Base-by-base conservation (phyloP, 2,329 filamentous ascomycete genomes). In the Pyrenochaeta sp. region DNA sequence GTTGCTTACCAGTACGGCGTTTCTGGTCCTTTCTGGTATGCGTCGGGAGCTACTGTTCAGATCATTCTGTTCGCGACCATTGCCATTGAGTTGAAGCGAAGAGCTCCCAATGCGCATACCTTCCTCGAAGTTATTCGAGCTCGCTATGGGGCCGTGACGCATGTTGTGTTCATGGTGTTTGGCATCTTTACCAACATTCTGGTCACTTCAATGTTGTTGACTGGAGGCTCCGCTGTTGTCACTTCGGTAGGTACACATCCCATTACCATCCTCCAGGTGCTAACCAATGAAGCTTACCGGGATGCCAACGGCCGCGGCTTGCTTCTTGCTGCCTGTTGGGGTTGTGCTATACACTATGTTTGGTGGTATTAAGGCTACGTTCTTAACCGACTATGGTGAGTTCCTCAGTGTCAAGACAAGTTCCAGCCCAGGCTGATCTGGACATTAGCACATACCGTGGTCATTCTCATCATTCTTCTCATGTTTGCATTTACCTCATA, bases 21-120 rank as follows among this genome's bases (percentile, higher is more conserved):
- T 46, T 87, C 85, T 1, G 88, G 88, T 1, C 86, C 88, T 1
- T 90, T 90, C 75, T 88, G 82, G 81, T 86, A 86, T 72, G 91
- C 88, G 12, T 91, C 39, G 84, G 80, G 81, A 19, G 72, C 72
- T 9, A 75, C 73, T 22, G 72, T 77, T 74, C 70, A 72, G 34
- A 93, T 97, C 67, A 84, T 97, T 28, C 83, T 97, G 1, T 97
- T 97, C 69, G 92, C 93, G 1, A 96, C 92, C 0, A 84, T 97
- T 28, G 93, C 93, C 30, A 97, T 97, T 67, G 92, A 96, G 76
- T 79, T 97, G 51, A 97, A 97, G 82, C 84, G 91, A 65, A 87
- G 91, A 54, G 91, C 92, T 0, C 93, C 93, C 0, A 96, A 96
- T 72, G 93, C 92, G 0, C 93, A 97, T 64, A 88, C 86, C 0